phyloP scores from a whole-genome alignment of 176 grass and related monocot species.

The Eragrostis nindensis region DNA sequence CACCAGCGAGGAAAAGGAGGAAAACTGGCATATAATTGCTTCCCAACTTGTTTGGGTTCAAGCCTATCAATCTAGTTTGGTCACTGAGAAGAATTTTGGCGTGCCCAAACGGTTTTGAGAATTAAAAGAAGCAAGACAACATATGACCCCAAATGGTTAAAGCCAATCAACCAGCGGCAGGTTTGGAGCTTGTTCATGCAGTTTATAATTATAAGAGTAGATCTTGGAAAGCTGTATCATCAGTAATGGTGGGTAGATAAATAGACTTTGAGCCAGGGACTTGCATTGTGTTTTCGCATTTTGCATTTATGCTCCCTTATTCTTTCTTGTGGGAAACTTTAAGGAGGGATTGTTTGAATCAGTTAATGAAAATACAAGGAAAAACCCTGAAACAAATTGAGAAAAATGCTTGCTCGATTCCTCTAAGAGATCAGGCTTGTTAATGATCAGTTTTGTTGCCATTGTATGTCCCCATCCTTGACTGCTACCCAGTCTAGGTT shows the following conservation, averaged over 20 bases:
- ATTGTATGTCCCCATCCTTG: not conserved
- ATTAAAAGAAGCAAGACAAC: not conserved
- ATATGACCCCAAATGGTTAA: not conserved
- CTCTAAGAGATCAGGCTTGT: not conserved
- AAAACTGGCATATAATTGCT: conserved; percentile 52
- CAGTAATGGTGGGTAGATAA: not conserved
- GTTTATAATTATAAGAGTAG: not conserved
- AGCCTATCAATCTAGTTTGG: conserved; percentile 4
- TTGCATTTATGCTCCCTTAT: conserved; percentile 5
- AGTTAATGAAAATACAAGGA: not conserved
- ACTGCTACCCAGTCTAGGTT: not conserved
- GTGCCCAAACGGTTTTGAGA: not conserved
- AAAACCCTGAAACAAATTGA: not conserved
- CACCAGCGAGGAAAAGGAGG: conserved; percentile 59
- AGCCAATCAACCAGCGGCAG: not conserved
- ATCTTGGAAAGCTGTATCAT: not conserved
- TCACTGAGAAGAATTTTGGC: conserved; percentile 7
- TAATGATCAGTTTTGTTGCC: not conserved
- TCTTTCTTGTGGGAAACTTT: not conserved
- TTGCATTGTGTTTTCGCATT: not conserved
- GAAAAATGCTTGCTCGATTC: not conserved
- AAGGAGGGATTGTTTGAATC: not conserved
- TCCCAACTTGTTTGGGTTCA: conserved; percentile 15
- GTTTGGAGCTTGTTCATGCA: not conserved
- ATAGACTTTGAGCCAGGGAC: not conserved